Conservation (phyloP, 2,329 filamentous ascomycete genomes). For the Cadophora sp. region DNA sequence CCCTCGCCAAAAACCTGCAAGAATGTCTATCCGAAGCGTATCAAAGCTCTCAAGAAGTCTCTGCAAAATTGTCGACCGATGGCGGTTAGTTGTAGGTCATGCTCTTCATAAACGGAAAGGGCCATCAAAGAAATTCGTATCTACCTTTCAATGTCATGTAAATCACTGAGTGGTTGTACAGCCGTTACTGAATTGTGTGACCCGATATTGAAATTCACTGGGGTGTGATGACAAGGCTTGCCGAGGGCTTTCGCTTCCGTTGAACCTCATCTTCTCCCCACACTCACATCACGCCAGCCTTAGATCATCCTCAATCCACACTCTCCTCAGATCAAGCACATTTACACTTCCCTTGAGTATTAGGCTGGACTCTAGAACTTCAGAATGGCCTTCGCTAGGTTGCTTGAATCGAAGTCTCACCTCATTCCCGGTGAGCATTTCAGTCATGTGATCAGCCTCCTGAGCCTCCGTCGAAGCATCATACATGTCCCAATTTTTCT, state of each 20-base stretch:
- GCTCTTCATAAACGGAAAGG: neutral
- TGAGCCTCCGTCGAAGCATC: neutral
- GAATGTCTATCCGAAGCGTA: neutral
- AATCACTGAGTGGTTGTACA: neutral
- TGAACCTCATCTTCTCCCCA: neutral
- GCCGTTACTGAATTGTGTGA: neutral
- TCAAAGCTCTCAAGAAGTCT: neutral
- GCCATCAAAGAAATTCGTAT: neutral
- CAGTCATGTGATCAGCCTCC: slow-evolving; percentile 1
- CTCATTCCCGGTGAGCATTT: slow-evolving; percentile 45
- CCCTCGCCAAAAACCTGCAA: neutral
- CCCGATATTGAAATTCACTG: neutral
- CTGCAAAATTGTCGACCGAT: neutral
- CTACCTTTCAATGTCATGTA: neutral
- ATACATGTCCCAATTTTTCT: neutral
- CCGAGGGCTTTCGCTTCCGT: neutral
- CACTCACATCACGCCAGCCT: neutral
- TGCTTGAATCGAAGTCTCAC: slow-evolving; percentile 50
- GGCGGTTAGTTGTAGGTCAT: neutral
- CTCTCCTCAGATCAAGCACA: neutral
- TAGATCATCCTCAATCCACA: neutral
- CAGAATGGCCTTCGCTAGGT: slow-evolving; percentile 39
- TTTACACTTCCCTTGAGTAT: neutral
- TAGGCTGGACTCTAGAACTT: neutral
- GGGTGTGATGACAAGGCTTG: slow-evolving; percentile 2